phyloP scores from a whole-genome alignment of 768 basidiomycete species.

The Galerina sulciceps region DNA sequence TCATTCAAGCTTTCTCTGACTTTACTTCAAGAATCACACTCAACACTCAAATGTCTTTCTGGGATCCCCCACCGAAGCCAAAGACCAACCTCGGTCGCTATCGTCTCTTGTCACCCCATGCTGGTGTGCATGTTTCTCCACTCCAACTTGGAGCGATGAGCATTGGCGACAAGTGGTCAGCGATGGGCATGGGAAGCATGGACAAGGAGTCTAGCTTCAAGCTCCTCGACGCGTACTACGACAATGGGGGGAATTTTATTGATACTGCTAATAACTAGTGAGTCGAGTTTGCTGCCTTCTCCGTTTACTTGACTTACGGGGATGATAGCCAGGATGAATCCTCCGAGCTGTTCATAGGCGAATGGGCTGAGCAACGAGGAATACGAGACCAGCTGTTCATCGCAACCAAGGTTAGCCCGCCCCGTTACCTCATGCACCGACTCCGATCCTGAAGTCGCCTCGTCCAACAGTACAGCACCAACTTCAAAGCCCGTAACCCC shows the following conservation, averaged over 20 bases:
- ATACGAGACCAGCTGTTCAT: constrained; percentile 55
- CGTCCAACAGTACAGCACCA: constrained; percentile 31
- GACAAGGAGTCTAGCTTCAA: constrained; percentile 46
- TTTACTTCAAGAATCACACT: no score
- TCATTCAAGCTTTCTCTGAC: no score
- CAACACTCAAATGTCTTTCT: constrained; percentile 3
- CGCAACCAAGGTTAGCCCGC: constrained; percentile 41
- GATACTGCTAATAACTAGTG: constrained; percentile 53
- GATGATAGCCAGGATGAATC: constrained; percentile 50
- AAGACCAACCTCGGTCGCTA: constrained; percentile 38
- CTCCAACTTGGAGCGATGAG: constrained; percentile 46
- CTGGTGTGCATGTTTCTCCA: constrained; percentile 46
- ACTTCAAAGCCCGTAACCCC: constrained; percentile 30
- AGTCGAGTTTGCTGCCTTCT: constrained; percentile 5
- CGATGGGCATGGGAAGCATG: constrained; percentile 39
- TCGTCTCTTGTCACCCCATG: constrained; percentile 36
- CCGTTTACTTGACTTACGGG: not conserved
- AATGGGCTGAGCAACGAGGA: constrained; percentile 51
- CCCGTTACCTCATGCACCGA: not conserved
- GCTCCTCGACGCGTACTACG: constrained; percentile 47
- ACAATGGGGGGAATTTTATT: constrained; percentile 54
- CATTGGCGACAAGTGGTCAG: constrained; percentile 44
- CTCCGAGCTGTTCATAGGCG: constrained; percentile 58
- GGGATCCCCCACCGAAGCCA: constrained; percentile 23
- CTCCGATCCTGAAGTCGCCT: not conserved